Evolutionary conservation across 148 eudicot genomes (phyloP), one percentile per base, ranked within the genome.

Genomic region (Rhododendron kiyosumense): DNA sequence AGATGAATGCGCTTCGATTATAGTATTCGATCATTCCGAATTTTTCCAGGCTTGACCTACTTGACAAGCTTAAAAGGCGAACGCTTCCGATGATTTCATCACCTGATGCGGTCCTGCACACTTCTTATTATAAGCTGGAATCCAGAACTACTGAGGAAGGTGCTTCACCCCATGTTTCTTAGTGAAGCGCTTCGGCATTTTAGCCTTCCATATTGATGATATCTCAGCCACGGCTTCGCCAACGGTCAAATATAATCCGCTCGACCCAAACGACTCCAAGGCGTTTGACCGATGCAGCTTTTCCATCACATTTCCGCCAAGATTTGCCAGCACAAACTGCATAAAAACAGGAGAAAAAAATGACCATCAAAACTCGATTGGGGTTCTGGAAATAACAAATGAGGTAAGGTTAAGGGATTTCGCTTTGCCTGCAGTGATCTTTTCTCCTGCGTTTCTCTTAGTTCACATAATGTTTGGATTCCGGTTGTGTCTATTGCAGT

Each of bases 401-500:
- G 20, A 20, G 73, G 30, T 13, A 32, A 15, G 67, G 46, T 18
- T n/a, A 52, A 7, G 30, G 65, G 41, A 9, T 46, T 54, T 54
- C n/a, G 28, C 65, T 54, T 86, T 89, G 86, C 96, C 92, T 93
- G 92, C 59, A 96, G 89, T 51, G 94, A 94, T 84, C 89, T 91
- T 85, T 88, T 91, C 85, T 94, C 95, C 54, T 93, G 86, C 86
- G 87, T 90, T 87, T 91, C 93, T 84, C 90, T 93, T 4, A 96
- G 93, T 88, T 96, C 98, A 15, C 79, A 74, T 24, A 96, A 85
- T 65, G 92, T 89, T 51, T 95, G 96, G 4, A 61, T 61, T 32
- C 99, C 99, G 85, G 96, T 94, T 1, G 99, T 94, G 89, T 96
- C 98, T 83, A 94, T 95, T 22, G 94, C 94, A 61, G 95, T 92